Evolutionary conservation across 768 basidiomycete species (phyloP).

Genomic region (Daedalea quercina): DNA sequence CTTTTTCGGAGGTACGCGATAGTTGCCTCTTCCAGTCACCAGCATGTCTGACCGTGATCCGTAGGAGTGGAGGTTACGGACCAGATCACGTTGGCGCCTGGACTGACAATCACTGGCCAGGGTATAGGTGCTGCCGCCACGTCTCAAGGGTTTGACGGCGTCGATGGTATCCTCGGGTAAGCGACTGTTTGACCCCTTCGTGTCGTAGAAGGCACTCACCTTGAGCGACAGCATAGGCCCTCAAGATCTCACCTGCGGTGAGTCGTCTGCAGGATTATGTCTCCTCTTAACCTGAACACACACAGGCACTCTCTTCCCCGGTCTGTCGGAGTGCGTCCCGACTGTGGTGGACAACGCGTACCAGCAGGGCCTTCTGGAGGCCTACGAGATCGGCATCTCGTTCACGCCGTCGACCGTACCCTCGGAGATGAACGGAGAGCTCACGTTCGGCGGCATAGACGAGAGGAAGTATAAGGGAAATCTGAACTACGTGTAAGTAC

Average conservation of each 20-base stretch:
- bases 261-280: too few relatives aligned
- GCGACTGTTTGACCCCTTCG: not conserved
- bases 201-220: not conserved
- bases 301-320: not conserved
- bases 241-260: slow-evolving; percentile 32
- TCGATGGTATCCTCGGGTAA: slow-evolving; percentile 45
- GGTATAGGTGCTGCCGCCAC: slow-evolving; percentile 35
- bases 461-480: slow-evolving; percentile 19
- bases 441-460: slow-evolving; percentile 16
- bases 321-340: slow-evolving; percentile 25
- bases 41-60: not conserved
- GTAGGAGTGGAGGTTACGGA: slow-evolving; percentile 22
- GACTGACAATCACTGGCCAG: slow-evolving; percentile 35
- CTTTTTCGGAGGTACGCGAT: slow-evolving; percentile 3
- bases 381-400: slow-evolving; percentile 40
- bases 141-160: slow-evolving; percentile 33
- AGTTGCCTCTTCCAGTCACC: too few relatives aligned
- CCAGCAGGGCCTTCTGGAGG: slow-evolving; percentile 32
- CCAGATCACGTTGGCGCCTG: slow-evolving; percentile 31
- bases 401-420: slow-evolving; percentile 35
- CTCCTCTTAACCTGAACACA: too few relatives aligned
- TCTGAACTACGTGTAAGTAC: slow-evolving; percentile 22
- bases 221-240: slow-evolving; percentile 32
- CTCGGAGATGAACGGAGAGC: slow-evolving; percentile 8
- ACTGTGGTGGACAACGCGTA: slow-evolving; percentile 50